Evolutionary conservation across 805 yeast genomes (phyloP), one percentile per base, ranked within the genome.

Genomic region (Suhomyces faveliae): DNA sequence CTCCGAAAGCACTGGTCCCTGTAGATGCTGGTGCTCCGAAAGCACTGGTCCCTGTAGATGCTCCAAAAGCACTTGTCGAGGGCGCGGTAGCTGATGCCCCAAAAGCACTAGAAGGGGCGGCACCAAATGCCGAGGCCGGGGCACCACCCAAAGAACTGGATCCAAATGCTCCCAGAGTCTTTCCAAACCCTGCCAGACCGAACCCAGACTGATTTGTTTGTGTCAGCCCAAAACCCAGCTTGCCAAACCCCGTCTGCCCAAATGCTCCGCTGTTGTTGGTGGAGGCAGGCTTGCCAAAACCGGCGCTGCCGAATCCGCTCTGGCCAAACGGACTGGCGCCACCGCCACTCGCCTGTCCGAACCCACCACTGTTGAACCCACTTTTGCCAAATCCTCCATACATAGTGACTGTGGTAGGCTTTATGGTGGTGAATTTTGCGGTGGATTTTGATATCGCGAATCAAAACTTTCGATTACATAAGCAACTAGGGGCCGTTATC

Each of bases 231-330:
- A n/a, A n/a, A n/a, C n/a, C n/a, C n/a, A n/a, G n/a, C n/a, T n/a
- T n/a, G n/a, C 49, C 49, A 42, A 33, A 41, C 22, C 46, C 48
- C 10, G 49, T 11, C 22, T 35, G 48, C 13, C 46, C 50, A 40
- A 51, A 51, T 9, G 49, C 43, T 8, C 37, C 37, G 12, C 19
- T 15, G 37, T 33, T 33, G 37, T 33, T 33, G 37, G 37, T 17
- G 21, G 17, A n/a, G 4, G 37, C 17, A 37, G 40, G n/a, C 25
- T 37, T 37, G 40, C 25, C 40, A 43, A n/a, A 50, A 11, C 49
- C 43, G 11, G 51, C 19, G 7, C 17, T 24, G 35, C 55, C 55
- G 29, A 51, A 51, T 5, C 51, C 46, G 4, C 46, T 4, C 27
- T 37, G 38, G 13, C 47, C 50, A 40, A 42, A 48, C 55, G 37